Conservation (phyloP, 371 early-diverging fungal species). For the Funneliformis caledonium region DNA sequence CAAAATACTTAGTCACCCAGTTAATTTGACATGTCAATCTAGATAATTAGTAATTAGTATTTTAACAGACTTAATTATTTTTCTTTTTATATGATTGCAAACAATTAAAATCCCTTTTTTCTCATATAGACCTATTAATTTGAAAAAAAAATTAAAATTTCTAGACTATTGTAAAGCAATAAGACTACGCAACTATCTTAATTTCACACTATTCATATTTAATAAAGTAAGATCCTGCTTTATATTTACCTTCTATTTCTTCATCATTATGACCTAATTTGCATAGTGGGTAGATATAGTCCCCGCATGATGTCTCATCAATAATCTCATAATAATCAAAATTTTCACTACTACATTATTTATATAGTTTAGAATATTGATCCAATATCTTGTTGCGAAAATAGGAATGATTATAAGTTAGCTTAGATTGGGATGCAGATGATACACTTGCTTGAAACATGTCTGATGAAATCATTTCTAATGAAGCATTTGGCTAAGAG, state of each 20-base stretch:
- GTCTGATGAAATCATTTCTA: too few species aligned
- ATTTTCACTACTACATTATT: conserved; percentile 33
- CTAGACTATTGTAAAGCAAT: neutral
- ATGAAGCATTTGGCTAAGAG: too few species aligned
- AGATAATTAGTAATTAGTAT: too few species aligned
- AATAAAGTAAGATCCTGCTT: conserved; percentile 29
- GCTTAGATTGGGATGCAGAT: neutral
- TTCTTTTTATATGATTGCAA: too few species aligned
- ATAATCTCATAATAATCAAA: conserved; percentile 29
- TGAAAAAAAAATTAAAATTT: too few species aligned
- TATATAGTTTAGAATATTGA: conserved; percentile 26
- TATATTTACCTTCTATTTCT: neutral
- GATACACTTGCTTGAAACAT: neutral
- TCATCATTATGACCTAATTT: conserved; percentile 34
- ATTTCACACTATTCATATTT: conserved; percentile 19
- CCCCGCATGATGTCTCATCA: neutral
- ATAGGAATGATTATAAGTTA: neutral
- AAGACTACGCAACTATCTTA: neutral
- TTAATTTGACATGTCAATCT: too few species aligned
- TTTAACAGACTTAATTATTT: too few species aligned
- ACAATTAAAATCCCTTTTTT: too few species aligned
- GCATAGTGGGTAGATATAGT: neutral
- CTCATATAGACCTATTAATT: too few species aligned
- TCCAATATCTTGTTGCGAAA: conserved; percentile 25
- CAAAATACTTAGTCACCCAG: too few species aligned